phyloP scores from a whole-genome alignment of 2,329 filamentous ascomycete genomes.

The Colletotrichum nymphaeae region DNA sequence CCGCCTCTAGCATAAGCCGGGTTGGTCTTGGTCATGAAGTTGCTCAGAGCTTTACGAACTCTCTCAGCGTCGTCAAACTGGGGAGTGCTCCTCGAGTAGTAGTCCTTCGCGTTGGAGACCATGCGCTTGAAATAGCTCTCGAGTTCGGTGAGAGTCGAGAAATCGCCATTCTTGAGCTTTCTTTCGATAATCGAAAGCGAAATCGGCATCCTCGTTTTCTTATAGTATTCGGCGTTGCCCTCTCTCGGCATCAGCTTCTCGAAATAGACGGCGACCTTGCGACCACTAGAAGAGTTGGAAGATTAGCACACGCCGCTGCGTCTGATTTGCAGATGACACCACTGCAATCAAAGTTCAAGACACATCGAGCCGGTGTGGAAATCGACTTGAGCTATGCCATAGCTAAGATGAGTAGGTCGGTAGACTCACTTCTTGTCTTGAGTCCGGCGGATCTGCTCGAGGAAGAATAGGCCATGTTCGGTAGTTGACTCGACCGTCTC shows the following conservation, averaged over 20 bases:
- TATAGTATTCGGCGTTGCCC: conserved; percentile 80
- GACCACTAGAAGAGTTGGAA: conserved; percentile 64
- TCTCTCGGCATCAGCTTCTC: conserved; percentile 75
- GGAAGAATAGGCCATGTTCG: conserved; percentile 76
- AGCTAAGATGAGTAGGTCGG: too few species aligned
- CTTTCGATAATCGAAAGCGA: conserved; percentile 81
- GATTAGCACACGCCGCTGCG: neutral
- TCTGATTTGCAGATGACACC: neutral
- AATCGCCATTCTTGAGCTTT: conserved; percentile 77
- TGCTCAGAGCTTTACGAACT: conserved; percentile 86
- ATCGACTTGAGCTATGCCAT: neutral
- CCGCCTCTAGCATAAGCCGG: conserved; percentile 77
- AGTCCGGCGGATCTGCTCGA: conserved; percentile 80
- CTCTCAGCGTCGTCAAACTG: conserved; percentile 88
- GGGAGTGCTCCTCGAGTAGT: conserved; percentile 78
- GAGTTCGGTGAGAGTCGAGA: conserved; percentile 76
- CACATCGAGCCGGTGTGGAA: neutral
- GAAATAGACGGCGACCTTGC: conserved; percentile 80
- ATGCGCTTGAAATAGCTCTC: conserved; percentile 91
- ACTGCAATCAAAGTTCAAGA: neutral
- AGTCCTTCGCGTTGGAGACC: conserved; percentile 88
- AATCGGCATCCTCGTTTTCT: conserved; percentile 80
- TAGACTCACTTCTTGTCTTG: conserved; percentile 82
- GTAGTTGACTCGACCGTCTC: conserved; percentile 78
- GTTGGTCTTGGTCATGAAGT: conserved; percentile 88